Percentiles rank a stretch among this genome's conserved stretches.
phyloP scores from a whole-genome alignment of 2,329 filamentous ascomycete genomes.

The Clarireedia hainanense region DNA sequence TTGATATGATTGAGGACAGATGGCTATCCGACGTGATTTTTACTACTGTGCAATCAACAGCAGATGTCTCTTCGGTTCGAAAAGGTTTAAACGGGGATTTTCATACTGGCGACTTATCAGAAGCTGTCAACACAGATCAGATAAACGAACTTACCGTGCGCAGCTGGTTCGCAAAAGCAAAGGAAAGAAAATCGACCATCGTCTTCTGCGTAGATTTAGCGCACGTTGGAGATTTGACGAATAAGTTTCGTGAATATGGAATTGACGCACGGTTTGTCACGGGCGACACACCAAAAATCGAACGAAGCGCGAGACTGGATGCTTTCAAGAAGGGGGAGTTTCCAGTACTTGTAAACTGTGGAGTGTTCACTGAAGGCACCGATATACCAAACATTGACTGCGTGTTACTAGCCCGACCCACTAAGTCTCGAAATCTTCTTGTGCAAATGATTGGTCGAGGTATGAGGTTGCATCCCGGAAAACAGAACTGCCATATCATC shows the following conservation, averaged over 20 bases:
- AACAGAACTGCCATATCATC: conserved; percentile 86
- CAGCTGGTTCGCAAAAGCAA: conserved; percentile 74
- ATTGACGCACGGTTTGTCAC: conserved; percentile 85
- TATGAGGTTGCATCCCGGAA: conserved; percentile 73
- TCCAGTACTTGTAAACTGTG: conserved; percentile 87
- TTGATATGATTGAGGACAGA: conserved; percentile 78
- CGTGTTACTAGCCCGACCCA: conserved; percentile 78
- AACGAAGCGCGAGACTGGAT: conserved; percentile 62
- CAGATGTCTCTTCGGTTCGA: conserved; percentile 65
- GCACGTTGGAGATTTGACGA: conserved; percentile 70
- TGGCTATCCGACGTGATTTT: conserved; percentile 92
- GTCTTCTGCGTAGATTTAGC: conserved; percentile 90
- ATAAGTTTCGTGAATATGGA: conserved; percentile 67
- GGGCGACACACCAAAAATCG: conserved; percentile 62
- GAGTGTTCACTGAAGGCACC: conserved; percentile 94
- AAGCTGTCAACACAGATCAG: conserved; percentile 71
- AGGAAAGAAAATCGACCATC: conserved; percentile 70
- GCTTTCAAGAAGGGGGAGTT: conserved; percentile 71
- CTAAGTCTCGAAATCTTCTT: conserved; percentile 83
- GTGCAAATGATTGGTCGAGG: conserved; percentile 97
- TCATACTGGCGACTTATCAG: conserved; percentile 65
- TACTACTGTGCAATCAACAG: conserved; percentile 80
- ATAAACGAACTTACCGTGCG: conserved; percentile 80
- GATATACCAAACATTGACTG: conserved; percentile 98
- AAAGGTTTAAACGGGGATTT: conserved; percentile 69